Evolutionary conservation across 73 alveolate genomes (phyloP).

Genomic region (Symbiodinium natans): DNA sequence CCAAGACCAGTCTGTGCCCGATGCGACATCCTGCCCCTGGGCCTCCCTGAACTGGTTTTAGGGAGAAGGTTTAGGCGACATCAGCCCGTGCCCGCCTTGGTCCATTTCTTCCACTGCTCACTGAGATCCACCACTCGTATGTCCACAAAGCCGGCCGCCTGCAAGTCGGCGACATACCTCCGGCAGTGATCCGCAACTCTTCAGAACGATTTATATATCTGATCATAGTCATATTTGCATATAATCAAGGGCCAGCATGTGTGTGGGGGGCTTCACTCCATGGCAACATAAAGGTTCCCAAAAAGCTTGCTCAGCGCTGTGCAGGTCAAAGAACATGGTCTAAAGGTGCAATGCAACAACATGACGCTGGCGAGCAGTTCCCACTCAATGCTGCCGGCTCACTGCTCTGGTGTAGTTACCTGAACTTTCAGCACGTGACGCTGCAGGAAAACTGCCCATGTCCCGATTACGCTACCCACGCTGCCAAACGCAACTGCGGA

Average conservation of each 20-base stretch:
- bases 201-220: too few relatives aligned
- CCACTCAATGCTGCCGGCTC: background rate
- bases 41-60: too few relatives aligned
- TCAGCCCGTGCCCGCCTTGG: conserved; percentile 33
- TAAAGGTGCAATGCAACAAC: background rate
- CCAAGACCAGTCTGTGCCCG: too few relatives aligned
- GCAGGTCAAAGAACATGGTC: too few relatives aligned
- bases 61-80: too few relatives aligned
- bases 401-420: conserved; percentile 74
- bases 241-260: too few relatives aligned
- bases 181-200: too few relatives aligned
- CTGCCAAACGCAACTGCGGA: too few relatives aligned
- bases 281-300: background rate
- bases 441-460: background rate
- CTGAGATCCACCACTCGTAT: conserved; percentile 47
- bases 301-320: too few relatives aligned
- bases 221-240: too few relatives aligned
- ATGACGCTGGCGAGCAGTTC: background rate
- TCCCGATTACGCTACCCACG: background rate
- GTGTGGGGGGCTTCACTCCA: too few relatives aligned
- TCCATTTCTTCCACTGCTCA: conserved; percentile 76
- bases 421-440: background rate
- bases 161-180: conserved; percentile 45
- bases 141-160: conserved; percentile 89
- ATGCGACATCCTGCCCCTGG: too few relatives aligned